A percentile compares a stretch with the other conserved stretches of the same genome.
These are phyloP conservation scores for Penicillium hordei DNA, from an alignment of 2,329 filamentous ascomycete genomes.

Conservation along the genomic window DNA sequence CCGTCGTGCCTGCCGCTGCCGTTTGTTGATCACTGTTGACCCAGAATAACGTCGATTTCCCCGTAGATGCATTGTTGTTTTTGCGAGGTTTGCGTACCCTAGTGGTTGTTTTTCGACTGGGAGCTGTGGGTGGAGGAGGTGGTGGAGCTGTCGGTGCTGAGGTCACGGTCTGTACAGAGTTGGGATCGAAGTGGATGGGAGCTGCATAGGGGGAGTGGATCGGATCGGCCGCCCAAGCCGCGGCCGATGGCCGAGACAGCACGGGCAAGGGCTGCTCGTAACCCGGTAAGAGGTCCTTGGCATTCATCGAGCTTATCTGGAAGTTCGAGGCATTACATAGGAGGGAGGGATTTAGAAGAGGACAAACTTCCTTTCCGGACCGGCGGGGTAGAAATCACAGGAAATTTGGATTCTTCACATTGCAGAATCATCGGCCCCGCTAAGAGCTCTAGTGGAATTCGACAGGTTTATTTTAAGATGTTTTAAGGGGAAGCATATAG, in stretches of 20 bases:
- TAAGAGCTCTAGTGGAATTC: conserved; percentile 19
- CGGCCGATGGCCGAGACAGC: conserved; percentile 23
- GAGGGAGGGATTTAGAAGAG: conserved; percentile 2
- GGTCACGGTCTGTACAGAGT: not conserved
- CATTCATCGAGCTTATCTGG: conserved; percentile 28
- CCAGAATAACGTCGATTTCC: conserved; percentile 42
- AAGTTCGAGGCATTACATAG: not conserved
- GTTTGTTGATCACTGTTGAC: conserved; percentile 41
- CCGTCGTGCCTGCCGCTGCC: conserved; percentile 37
- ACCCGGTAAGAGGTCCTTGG: conserved; percentile 22
- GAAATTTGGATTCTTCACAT: conserved; percentile 20
- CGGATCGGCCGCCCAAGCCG: conserved; percentile 23
- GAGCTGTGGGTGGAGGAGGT: conserved; percentile 1
- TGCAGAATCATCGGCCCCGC: conserved; percentile 18
- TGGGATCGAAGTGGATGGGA: conserved; percentile 10
- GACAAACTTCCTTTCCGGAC: conserved; percentile 5
- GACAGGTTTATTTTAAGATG: conserved; percentile 9
- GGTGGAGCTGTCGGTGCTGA: not conserved
- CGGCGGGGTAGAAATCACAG: conserved; percentile 15
- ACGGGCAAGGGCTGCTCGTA: conserved; percentile 34
- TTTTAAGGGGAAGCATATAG: not conserved
- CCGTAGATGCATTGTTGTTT: conserved; percentile 28
- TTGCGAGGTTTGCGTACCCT: conserved; percentile 40
- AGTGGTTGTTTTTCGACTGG: conserved; percentile 23
- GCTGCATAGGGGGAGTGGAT: conserved; percentile 10